Base-by-base conservation (phyloP, 1,284 basidiomycete genomes). In the Pascua guehoae region DNA sequence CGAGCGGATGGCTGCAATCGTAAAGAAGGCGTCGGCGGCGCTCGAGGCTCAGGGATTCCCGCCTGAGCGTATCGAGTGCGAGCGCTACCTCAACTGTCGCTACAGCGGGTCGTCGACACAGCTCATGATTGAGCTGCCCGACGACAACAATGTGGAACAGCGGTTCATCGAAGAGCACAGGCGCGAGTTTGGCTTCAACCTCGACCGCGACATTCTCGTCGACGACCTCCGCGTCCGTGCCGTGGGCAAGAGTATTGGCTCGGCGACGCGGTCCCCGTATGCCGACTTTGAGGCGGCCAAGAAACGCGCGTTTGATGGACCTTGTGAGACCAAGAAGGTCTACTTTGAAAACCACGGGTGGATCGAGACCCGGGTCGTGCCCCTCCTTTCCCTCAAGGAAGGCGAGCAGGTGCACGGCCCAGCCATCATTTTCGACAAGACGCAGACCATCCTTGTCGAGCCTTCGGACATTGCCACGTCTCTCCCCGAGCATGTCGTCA, bases 11-110 rank as follows among this genome's bases (percentile, higher is more conserved):
- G 57, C 49, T 0, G 54, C 51, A 0, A 58, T 73, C 12, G 66
- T 68, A n/a, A 14, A 53, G 9, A 53, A 83, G 16, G 90, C 91
- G 1, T 79, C 78, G 45, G 73, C 74, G 2, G 88, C 91, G 66
- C 81, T 97, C 16, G 71, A 78, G 55, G 80, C 80, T 18, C 92
- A 97, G 75, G 94, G 94, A 1, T 96, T 96, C 74, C 82, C 85
- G 60, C 82, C 79, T 10, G 81, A 84, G 2, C 82, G 86, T n/a
- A 84, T 96, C 47, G 78, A 80, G 47, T 77, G 87, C 5, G 91
- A 96, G 71, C 83, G 54, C 15, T 73, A 70, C 58, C 60, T 73
- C 45, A 73, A 72, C 64, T 65, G 67, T 45, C 60, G 69, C 41
- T 75, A 73, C 59, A 53, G 61, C 16, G 73, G 73, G 1, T 66